Conservation (phyloP, 1,139 yeast genomes). For the Blastobotrys petasosporus region DNA sequence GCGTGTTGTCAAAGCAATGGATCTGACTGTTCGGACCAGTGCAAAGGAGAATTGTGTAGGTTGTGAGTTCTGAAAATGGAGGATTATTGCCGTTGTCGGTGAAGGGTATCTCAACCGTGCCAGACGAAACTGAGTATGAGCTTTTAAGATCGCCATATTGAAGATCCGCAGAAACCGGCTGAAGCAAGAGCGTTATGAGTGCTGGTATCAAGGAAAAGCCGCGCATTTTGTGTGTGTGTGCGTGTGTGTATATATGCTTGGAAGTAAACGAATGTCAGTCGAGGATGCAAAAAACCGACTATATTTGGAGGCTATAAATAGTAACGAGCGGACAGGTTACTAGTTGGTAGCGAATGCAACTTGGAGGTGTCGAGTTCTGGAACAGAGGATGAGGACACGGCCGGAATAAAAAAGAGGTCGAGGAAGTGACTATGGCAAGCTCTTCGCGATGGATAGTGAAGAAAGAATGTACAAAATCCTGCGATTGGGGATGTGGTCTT, state of each 20-base stretch:
- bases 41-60: constrained; percentile 55
- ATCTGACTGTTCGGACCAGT: constrained; percentile 56
- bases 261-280: no score
- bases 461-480: no score
- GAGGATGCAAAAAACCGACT: no score
- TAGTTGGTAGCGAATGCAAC: no score
- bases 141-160: constrained; percentile 47
- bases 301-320: no score
- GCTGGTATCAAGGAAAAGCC: neutral
- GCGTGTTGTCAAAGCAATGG: constrained; percentile 38
- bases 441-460: no score
- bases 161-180: constrained; percentile 46
- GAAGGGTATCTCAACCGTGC: constrained; percentile 52
- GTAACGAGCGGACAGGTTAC: no score
- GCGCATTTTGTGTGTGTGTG: neutral
- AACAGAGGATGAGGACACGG: no score
- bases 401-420: no score
- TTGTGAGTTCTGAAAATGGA: constrained; percentile 39
- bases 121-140: constrained; percentile 47
- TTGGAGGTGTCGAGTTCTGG: no score
- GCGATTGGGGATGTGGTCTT: no score
- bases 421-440: no score
- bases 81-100: constrained; percentile 49
- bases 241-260: neutral
- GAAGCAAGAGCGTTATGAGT: neutral